Evolutionary conservation across 768 basidiomycete species (phyloP), one percentile per base, ranked within the genome.

Genomic region (Boletellus ananas): DNA sequence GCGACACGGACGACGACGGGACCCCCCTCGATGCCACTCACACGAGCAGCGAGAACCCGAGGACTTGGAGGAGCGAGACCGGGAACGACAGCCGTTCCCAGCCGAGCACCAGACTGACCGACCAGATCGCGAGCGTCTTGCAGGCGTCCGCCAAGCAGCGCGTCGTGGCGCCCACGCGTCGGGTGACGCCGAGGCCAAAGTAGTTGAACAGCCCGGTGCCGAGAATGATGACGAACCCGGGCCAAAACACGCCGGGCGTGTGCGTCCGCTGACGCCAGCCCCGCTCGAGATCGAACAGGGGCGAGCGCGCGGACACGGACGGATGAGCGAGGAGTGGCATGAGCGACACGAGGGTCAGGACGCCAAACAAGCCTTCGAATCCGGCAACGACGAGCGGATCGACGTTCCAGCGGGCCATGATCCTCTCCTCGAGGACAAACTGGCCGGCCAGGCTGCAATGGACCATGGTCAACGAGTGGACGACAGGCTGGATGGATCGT

Each of bases 341-440:
- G 55, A 84, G 78, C 37, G 90, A 56, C 34, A 94, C 60, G 60
- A 96, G 85, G 25, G 90, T 87, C 58, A 89, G 57, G 17, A 84
- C 73, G 49, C 96, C 96, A 63, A 95, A 98, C 52, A 94, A 74
- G 36, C 96, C 96, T 71, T 99, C 96, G 55, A 79, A 90, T 20
- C 94, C 94, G 53, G 97, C 96, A 10, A 94, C 94, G 50, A 93
- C 81, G 33, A 98, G 79, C 14, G 96, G 94, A 40, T 84, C 81
- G 35, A 97, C 86, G 33, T 81, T 75, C 74, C 95, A 94, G 43
- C 79, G 80, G 62, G 81, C 74, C 87, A 98, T 85, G 59, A 98
- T 94, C 74, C 90, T 94, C 72, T 97, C 95, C 77, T 98, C 96
- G 13, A 96, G 78, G 38, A 97, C 94, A 64, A 94, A 94, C 66